These are phyloP conservation scores for Pichia sp. DNA, from an alignment of 1,139 yeast species.

Conservation along the genomic window DNA sequence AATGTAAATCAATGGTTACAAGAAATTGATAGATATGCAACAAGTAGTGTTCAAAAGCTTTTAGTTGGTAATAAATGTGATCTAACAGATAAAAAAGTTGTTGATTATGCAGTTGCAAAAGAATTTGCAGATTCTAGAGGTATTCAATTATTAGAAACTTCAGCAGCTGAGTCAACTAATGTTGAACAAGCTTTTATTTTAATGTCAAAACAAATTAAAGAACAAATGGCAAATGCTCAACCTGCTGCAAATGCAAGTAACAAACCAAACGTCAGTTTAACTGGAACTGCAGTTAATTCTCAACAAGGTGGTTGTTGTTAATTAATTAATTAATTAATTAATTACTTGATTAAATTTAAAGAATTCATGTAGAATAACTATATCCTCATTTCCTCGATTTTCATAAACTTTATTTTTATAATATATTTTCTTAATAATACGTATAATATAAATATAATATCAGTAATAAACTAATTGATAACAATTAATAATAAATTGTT, in stretches of 20 bases:
- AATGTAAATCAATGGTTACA: slow-evolving; percentile 98
- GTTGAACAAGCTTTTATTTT: slow-evolving; percentile 98
- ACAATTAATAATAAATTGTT: too few relatives aligned
- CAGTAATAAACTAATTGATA: too few relatives aligned
- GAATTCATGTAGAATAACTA: neutral
- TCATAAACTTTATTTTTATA: too few relatives aligned
- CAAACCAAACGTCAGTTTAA: slow-evolving; percentile 75
- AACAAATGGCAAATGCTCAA: slow-evolving; percentile 73
- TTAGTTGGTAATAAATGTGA: slow-evolving; percentile 97
- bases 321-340: slow-evolving; percentile 4
- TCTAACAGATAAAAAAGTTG: slow-evolving; percentile 88
- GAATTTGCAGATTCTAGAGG: slow-evolving; percentile 97
- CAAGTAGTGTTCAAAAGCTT: slow-evolving; percentile 94
- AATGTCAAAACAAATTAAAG: slow-evolving; percentile 98
- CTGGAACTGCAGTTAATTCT: slow-evolving; percentile 79
- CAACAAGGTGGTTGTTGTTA: slow-evolving; percentile 77
- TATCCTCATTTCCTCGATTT: neutral
- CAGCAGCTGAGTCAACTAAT: slow-evolving; percentile 91
- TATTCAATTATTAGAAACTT: slow-evolving; percentile 93
- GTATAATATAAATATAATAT: too few relatives aligned
- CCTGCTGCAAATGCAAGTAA: slow-evolving; percentile 42
- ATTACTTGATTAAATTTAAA: neutral
- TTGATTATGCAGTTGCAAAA: slow-evolving; percentile 93
- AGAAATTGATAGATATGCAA: slow-evolving; percentile 97
- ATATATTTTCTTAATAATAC: too few relatives aligned